Percentiles rank a stretch among this genome's conserved stretches.
phyloP scores from a whole-genome alignment of 192 early-diverging fungal genomes.

The Coemansia furcata region DNA sequence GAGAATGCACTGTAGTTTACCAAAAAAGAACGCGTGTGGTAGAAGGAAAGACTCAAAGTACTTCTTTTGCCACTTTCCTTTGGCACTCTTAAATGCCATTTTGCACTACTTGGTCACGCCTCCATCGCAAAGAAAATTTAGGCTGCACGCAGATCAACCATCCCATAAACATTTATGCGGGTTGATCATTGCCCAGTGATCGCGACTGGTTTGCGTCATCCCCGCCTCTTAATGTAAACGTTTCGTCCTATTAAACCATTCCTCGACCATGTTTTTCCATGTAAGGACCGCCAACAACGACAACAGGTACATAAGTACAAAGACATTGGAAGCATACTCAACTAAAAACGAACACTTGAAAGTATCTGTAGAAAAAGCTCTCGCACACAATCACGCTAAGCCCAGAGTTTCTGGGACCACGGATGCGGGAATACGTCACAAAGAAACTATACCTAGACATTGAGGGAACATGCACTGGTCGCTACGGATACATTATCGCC shows the following conservation, averaged over 20 bases:
- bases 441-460: constrained; percentile 90
- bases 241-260: no score
- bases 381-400: constrained; percentile 92
- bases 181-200: neutral
- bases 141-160: neutral
- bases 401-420: constrained; percentile 87
- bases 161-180: neutral
- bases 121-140: neutral
- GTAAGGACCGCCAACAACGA: constrained; percentile 15
- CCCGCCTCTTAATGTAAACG: neutral
- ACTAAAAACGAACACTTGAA: neutral
- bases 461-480: constrained; percentile 91
- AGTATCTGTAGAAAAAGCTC: constrained; percentile 68
- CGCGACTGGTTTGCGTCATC: neutral
- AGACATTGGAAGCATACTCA: neutral
- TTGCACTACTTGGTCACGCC: no score
- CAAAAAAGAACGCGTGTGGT: no score
- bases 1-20: no score
- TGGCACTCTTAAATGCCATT: no score
- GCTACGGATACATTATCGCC: constrained; percentile 89
- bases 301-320: neutral
- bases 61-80: no score
- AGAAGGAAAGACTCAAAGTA: no score
- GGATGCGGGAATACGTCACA: constrained; percentile 71
- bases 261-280: constrained; percentile 45